phyloP scores from a whole-genome alignment of 768 basidiomycete species.

The Phylloporus sp. region DNA sequence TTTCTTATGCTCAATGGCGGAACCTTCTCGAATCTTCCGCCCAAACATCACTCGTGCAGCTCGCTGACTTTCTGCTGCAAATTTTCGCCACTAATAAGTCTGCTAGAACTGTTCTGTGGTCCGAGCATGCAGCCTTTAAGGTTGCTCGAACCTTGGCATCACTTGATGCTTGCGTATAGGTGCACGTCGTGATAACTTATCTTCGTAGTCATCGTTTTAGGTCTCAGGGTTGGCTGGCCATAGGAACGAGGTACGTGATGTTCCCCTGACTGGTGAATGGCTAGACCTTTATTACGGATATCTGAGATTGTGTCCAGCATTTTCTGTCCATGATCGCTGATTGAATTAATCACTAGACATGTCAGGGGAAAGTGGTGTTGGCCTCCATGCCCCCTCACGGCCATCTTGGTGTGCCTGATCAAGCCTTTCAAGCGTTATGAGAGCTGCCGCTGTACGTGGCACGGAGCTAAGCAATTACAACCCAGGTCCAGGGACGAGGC shows the following conservation, averaged over 20 bases:
- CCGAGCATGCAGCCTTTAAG: neutral
- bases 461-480: neutral
- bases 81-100: neutral
- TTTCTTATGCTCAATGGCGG: conserved; percentile 8
- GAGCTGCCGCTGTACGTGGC: neutral
- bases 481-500: neutral
- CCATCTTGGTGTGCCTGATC: neutral
- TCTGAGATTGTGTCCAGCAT: neutral
- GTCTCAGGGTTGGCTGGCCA: neutral
- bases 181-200: neutral
- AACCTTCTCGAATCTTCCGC: conserved; percentile 33
- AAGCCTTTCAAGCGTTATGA: neutral
- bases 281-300: neutral
- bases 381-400: neutral
- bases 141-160: neutral
- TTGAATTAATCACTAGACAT: neutral
- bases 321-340: neutral
- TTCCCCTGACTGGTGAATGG: neutral
- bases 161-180: neutral
- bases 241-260: neutral
- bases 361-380: neutral
- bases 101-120: neutral
- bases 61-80: no score
- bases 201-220: neutral
- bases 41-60: neutral